Conservation (phyloP, 1,284 basidiomycete genomes). For the Microbotryum scabiosae region DNA sequence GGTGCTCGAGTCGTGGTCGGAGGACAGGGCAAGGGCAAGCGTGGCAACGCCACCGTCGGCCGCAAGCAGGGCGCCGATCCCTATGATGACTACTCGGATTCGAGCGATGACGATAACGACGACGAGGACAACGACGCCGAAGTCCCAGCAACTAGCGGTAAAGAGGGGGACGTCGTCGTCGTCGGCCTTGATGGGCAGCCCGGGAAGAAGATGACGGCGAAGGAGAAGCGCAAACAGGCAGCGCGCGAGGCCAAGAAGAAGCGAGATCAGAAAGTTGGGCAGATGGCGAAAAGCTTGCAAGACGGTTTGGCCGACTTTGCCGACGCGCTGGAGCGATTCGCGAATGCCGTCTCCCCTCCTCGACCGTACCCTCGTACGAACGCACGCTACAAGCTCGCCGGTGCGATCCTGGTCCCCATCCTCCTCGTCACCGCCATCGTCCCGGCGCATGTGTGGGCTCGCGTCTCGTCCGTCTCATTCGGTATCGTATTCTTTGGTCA, state of each 20-base stretch:
- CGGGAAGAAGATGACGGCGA: slow-evolving; percentile 34
- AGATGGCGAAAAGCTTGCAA: slow-evolving; percentile 42
- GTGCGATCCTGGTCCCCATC: slow-evolving; percentile 40
- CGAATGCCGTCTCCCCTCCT: slow-evolving; percentile 42
- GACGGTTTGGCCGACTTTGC: slow-evolving; percentile 41
- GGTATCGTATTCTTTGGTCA: slow-evolving; percentile 51
- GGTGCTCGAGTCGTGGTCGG: slow-evolving; percentile 38
- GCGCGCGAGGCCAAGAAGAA: slow-evolving; percentile 41
- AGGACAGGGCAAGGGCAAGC: slow-evolving; percentile 36
- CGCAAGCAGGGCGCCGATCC: slow-evolving; percentile 33
- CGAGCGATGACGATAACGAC: slow-evolving; percentile 8
- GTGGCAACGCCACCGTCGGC: slow-evolving; percentile 41
- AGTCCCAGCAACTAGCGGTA: not conserved
- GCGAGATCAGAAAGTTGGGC: slow-evolving; percentile 41
- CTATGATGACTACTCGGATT: slow-evolving; percentile 10
- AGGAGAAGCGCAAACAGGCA: slow-evolving; percentile 39
- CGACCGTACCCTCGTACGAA: slow-evolving; percentile 39
- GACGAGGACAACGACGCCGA: slow-evolving; percentile 33
- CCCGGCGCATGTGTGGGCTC: slow-evolving; percentile 44
- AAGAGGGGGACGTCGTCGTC: not conserved
- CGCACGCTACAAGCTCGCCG: slow-evolving; percentile 42
- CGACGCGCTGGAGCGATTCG: slow-evolving; percentile 41
- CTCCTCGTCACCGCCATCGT: slow-evolving; percentile 43
- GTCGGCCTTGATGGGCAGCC: not conserved
- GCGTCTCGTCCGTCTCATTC: slow-evolving; percentile 44